These are phyloP conservation scores for Mycena belliarum DNA, from an alignment of 768 basidiomycete genomes.

Conservation along the genomic window DNA sequence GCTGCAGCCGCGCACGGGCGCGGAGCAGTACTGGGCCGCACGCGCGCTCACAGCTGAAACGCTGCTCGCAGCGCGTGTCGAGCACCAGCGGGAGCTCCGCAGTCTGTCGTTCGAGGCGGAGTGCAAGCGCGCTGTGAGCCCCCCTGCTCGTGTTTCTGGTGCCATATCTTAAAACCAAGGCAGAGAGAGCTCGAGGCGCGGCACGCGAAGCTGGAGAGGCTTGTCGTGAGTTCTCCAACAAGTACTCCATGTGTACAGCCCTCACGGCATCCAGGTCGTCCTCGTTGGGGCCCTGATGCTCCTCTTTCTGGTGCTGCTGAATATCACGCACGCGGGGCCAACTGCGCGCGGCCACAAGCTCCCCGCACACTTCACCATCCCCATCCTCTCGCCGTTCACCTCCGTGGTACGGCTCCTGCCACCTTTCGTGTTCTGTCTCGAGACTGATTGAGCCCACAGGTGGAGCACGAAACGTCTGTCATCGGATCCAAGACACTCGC, in stretches of 20 bases:
- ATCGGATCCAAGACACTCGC: constrained; percentile 51
- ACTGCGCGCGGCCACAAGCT: constrained; percentile 26
- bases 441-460: constrained; percentile 37
- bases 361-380: constrained; percentile 72
- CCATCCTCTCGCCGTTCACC: constrained; percentile 76
- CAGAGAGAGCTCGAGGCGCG: constrained; percentile 53
- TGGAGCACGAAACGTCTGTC: constrained; percentile 73
- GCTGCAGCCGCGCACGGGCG: constrained; percentile 12
- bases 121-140: constrained; percentile 48
- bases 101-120: constrained; percentile 43
- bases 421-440: neutral
- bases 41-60: constrained; percentile 69
- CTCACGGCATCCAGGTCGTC: constrained; percentile 27
- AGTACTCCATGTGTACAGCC: neutral
- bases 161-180: neutral
- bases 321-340: constrained; percentile 34
- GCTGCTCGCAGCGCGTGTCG: constrained; percentile 48
- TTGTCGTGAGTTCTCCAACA: constrained; percentile 44
- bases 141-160: neutral
- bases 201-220: constrained; percentile 49
- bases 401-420: constrained; percentile 55
- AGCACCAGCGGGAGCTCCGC: constrained; percentile 52
- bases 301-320: constrained; percentile 38
- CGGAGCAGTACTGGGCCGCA: constrained; percentile 68
- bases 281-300: constrained; percentile 36